A percentile compares a stretch with the other conserved stretches of the same genome.
Conservation (phyloP, 2,329 filamentous ascomycete genomes). For the Alternaria ethzedia region DNA sequence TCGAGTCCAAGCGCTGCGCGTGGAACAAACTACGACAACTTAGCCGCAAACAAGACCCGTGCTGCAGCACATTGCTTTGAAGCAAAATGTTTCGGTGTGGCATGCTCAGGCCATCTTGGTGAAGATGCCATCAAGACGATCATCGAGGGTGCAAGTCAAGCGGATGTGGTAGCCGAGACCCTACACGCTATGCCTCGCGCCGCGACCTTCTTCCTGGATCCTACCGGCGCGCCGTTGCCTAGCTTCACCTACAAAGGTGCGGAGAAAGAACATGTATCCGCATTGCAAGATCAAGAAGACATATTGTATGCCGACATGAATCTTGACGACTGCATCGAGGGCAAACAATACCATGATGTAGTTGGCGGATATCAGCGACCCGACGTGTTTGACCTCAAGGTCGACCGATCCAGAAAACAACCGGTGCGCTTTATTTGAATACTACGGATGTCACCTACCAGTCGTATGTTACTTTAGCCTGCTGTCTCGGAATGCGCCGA, state of each 20-base stretch:
- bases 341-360: slow-evolving; percentile 65
- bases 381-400: slow-evolving; percentile 61
- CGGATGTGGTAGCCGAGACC: slow-evolving; percentile 37
- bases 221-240: slow-evolving; percentile 52
- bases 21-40: slow-evolving; percentile 59
- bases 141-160: slow-evolving; percentile 33
- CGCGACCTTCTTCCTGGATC: slow-evolving; percentile 60
- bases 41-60: slow-evolving; percentile 59
- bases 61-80: slow-evolving; percentile 65
- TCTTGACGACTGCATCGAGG: slow-evolving; percentile 58
- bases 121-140: slow-evolving; percentile 48
- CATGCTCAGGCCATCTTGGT: slow-evolving; percentile 56
- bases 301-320: slow-evolving; percentile 62
- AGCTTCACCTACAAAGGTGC: slow-evolving; percentile 48
- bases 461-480: neutral
- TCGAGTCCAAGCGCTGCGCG: neutral
- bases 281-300: slow-evolving; percentile 55
- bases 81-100: slow-evolving; percentile 62
- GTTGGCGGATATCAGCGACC: slow-evolving; percentile 63
- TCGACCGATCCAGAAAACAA: slow-evolving; percentile 47
- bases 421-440: slow-evolving; percentile 9
- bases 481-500: neutral
- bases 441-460: neutral
- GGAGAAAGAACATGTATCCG: slow-evolving; percentile 37
- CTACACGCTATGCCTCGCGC: slow-evolving; percentile 52